Evolutionary conservation across 1,139 yeast species (phyloP), one percentile per base, ranked within the genome.

Genomic region (Spathaspora sp.): DNA sequence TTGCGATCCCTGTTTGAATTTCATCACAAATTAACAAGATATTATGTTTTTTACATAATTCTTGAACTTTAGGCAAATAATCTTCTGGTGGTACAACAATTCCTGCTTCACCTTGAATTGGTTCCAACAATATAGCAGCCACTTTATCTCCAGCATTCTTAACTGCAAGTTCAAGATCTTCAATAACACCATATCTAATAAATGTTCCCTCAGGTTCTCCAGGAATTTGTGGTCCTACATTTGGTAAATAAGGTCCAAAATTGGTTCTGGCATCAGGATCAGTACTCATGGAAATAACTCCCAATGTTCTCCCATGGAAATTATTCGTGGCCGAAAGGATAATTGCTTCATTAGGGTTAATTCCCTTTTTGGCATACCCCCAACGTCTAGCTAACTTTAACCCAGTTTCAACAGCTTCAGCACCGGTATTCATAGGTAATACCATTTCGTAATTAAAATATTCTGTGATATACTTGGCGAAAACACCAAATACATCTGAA

Each of bases 41-140:
- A 60, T 91, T 89, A 78, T 91, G 78, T 69, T 89, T 73, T 61
- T 81, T 82, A 74, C 97, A 90, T 52, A 91, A 77, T 48, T 72
- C 82, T 57, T 81, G 81, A 31, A 91, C 97, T 56, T 76, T 72
- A 47, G 84, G 69, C 56, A 91, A 80, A 72, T 91, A 91, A 59
- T 81, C 95, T 46, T 68, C 72, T 54, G 95, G 95, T 46, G 98
- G 98, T 24, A 91, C 97, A 34, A 91, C 95, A 56, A 91, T 91
- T 58, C 98, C 99, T 33, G 99, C 99, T 69, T 91, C 99, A 65
- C 99, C 99, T 70, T 91, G 99, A 61, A 91, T 91, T 52, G 98
- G 98, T 71, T 91, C 99, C 56, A 91, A 81, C 56, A 91, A 73
- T 55, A 91, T 82, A 38, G 97, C 98, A 39, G 97, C 96, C 55